Evolutionary conservation across 169 alveolate species (phyloP).

Genomic region (Eimeria zaria): DNA sequence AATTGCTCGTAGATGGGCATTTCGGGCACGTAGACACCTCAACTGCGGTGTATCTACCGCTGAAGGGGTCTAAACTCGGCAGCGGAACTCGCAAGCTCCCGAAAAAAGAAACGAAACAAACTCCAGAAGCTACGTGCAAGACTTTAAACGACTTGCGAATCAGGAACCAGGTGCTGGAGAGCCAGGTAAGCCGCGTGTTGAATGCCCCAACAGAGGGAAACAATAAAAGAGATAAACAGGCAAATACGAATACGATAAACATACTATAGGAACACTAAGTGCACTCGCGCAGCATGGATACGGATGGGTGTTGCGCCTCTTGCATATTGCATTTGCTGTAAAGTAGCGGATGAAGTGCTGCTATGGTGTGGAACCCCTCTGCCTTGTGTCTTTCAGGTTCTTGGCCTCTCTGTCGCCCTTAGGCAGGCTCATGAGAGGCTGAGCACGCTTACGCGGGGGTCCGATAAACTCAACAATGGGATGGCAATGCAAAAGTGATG

Average conservation of each 20-base stretch:
- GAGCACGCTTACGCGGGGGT: neutral
- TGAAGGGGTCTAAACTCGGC: slow-evolving; percentile 40
- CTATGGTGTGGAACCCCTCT: neutral
- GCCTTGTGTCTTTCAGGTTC: neutral
- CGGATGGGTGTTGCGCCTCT: neutral
- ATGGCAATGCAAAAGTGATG: neutral
- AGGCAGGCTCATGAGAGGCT: slow-evolving; percentile 53
- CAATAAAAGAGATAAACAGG: neutral
- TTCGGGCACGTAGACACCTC: neutral
- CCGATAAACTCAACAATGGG: neutral
- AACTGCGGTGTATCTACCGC: slow-evolving; percentile 41
- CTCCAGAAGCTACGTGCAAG: slow-evolving; percentile 16
- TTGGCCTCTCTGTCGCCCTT: slow-evolving; percentile 48
- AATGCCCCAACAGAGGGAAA: neutral
- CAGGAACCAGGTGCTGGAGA: slow-evolving; percentile 33
- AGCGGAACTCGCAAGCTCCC: neutral
- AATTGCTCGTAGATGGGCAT: neutral
- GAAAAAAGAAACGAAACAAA: neutral
- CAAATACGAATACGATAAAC: neutral
- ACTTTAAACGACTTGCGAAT: slow-evolving; percentile 41
- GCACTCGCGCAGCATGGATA: neutral
- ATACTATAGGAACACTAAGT: neutral
- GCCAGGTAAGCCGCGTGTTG: neutral
- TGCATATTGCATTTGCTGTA: neutral
- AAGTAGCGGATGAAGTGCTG: neutral